phyloP scores from a whole-genome alignment of 495 filamentous ascomycete species.

The Aspergillus sclerotioniger region DNA sequence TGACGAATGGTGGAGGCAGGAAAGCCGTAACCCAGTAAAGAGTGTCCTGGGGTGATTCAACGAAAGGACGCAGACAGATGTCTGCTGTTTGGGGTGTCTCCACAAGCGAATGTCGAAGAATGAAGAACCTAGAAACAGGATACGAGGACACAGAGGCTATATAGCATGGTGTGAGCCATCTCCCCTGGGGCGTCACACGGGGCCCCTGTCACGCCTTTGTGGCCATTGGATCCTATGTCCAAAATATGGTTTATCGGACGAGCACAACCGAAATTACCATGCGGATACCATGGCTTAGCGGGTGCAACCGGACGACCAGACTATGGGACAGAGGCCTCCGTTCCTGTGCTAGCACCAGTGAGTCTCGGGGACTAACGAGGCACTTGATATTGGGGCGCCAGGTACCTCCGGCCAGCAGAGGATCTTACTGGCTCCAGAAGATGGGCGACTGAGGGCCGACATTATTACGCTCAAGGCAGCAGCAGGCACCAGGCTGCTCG shows the following conservation, averaged over 20 bases:
- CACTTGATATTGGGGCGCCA: neutral
- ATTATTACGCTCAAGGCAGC: conserved; percentile 2
- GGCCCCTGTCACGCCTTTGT: neutral
- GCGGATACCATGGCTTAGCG: neutral
- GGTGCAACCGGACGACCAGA: conserved; percentile 1
- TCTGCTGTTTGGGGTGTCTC: conserved; percentile 38
- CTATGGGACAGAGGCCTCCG: neutral
- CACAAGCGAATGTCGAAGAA: conserved; percentile 15
- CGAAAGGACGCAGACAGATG: conserved; percentile 51
- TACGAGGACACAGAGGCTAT: conserved; percentile 2
- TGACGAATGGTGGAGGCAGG: conserved; percentile 26
- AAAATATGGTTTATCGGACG: conserved; percentile 3
- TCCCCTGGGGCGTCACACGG: neutral
- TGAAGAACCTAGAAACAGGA: conserved; percentile 4
- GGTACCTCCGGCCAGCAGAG: neutral
- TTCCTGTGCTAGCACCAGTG: neutral
- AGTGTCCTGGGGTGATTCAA: conserved; percentile 27
- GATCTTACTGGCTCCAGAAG: conserved; percentile 5
- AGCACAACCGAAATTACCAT: conserved; percentile 6
- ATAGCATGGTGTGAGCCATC: neutral
- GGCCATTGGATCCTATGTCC: neutral
- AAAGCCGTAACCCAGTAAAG: conserved; percentile 14
- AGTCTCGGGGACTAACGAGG: neutral
- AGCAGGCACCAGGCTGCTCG: conserved; percentile 2
- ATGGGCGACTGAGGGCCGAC: neutral